phyloP scores from a whole-genome alignment of 2,329 filamentous ascomycete species.

The Neofusicoccum ribis region DNA sequence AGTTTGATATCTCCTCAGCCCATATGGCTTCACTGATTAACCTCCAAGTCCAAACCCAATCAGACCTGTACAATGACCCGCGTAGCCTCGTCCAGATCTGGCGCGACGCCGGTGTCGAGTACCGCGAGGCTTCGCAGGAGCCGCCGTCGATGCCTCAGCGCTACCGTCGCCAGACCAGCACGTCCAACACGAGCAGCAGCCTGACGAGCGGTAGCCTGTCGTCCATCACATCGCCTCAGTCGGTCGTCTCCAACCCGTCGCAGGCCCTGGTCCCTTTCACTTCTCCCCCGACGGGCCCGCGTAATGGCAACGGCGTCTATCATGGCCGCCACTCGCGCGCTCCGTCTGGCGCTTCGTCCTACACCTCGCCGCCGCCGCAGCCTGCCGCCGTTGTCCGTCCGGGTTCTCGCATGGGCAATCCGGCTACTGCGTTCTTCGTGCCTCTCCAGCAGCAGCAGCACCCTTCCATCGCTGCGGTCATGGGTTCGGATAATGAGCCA shows the following conservation, averaged over 20 bases:
- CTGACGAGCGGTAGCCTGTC: neutral
- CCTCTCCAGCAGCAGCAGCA: neutral
- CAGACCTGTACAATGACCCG: conserved; percentile 10
- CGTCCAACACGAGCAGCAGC: neutral
- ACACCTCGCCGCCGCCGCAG: neutral
- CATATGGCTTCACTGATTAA: neutral
- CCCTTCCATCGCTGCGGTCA: no score
- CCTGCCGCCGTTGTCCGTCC: neutral
- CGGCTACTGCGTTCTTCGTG: neutral
- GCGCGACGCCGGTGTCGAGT: neutral
- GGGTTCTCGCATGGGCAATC: neutral
- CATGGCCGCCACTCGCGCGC: neutral
- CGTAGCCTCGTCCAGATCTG: conserved; percentile 12
- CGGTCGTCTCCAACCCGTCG: neutral
- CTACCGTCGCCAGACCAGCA: neutral
- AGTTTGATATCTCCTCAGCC: neutral
- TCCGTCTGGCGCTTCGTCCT: neutral
- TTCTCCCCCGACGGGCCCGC: neutral
- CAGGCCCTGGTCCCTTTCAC: neutral
- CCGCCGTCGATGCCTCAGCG: neutral
- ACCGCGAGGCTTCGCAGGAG: neutral
- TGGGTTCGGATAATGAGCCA: no score
- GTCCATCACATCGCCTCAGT: neutral
- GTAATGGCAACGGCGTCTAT: neutral
- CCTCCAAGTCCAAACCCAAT: neutral